Evolutionary conservation across 805 yeast genomes (phyloP).

Genomic region (Monosporozyma solicola): DNA sequence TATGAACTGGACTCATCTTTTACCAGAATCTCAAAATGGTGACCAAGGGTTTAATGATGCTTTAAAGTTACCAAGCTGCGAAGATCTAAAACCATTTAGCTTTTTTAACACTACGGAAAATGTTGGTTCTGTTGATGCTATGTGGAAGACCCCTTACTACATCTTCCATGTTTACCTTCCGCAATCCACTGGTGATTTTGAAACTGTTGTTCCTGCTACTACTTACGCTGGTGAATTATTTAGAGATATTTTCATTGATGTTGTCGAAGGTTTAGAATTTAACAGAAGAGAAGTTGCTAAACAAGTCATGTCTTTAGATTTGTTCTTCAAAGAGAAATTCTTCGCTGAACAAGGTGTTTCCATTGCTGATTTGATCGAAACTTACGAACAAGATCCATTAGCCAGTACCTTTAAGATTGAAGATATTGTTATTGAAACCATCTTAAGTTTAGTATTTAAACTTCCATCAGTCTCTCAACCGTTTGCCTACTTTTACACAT

Average conservation of each 20-base stretch:
- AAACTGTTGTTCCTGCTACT: slow-evolving; percentile 52
- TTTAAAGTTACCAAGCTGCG: slow-evolving; percentile 32
- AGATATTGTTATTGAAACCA: slow-evolving; percentile 77
- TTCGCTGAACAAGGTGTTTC: slow-evolving; percentile 71
- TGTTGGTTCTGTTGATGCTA: slow-evolving; percentile 48
- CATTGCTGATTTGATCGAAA: slow-evolving; percentile 53
- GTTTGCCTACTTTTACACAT: slow-evolving; percentile 71
- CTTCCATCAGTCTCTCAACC: slow-evolving; percentile 61
- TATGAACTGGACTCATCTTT: slow-evolving; percentile 32
- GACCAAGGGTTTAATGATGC: slow-evolving; percentile 28
- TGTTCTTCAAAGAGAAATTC: slow-evolving; percentile 56
- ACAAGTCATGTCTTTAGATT: slow-evolving; percentile 66
- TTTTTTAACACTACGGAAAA: slow-evolving; percentile 26
- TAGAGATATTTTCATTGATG: slow-evolving; percentile 67
- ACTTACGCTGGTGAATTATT: slow-evolving; percentile 52
- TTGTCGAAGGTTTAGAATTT: slow-evolving; percentile 73
- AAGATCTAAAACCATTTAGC: slow-evolving; percentile 25
- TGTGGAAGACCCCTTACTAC: slow-evolving; percentile 60
- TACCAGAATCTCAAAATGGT: slow-evolving; percentile 22
- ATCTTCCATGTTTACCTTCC: slow-evolving; percentile 52
- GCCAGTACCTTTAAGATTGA: slow-evolving; percentile 82
- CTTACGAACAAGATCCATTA: slow-evolving; percentile 33
- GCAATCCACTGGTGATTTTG: slow-evolving; percentile 43
- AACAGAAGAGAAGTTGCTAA: slow-evolving; percentile 81
- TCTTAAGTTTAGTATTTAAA: slow-evolving; percentile 66